These are phyloP conservation scores for Mycena floridula DNA, from an alignment of 768 basidiomycete species.

Conservation along the genomic window DNA sequence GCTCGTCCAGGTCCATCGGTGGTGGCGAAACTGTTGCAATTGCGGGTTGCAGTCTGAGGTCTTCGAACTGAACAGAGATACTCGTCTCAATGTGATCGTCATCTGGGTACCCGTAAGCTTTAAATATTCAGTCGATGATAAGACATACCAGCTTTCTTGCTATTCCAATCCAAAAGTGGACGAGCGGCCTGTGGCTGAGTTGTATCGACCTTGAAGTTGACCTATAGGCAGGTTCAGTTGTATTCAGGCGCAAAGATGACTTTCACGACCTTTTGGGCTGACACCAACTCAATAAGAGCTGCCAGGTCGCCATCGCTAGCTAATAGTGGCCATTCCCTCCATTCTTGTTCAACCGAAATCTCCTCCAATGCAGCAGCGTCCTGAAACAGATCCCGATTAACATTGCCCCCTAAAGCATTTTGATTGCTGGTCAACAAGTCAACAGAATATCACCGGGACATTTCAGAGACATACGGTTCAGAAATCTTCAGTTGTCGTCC, in stretches of 20 bases:
- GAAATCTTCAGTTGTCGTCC: constrained; percentile 76
- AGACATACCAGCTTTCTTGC: constrained; percentile 75
- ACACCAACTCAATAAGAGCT: constrained; percentile 73
- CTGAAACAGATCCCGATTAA: constrained; percentile 59
- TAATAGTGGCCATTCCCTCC: constrained; percentile 75
- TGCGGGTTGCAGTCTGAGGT: constrained; percentile 7
- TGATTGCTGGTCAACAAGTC: constrained; percentile 47
- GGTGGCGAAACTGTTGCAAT: constrained; percentile 8
- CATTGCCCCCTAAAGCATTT: constrained; percentile 58
- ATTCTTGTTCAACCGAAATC: constrained; percentile 42
- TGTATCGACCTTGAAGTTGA: constrained; percentile 69
- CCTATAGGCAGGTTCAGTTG: too few relatives aligned
- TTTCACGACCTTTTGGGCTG: constrained; percentile 75
- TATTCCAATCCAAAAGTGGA: constrained; percentile 69
- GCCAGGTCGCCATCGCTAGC: constrained; percentile 80
- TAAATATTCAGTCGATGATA: background rate
- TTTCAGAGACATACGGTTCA: constrained; percentile 59
- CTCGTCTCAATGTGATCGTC: constrained; percentile 80
- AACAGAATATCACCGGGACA: background rate
- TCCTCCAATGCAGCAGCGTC: constrained; percentile 67
- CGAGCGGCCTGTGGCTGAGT: constrained; percentile 51
- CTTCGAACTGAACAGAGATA: constrained; percentile 41
- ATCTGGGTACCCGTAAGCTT: constrained; percentile 52
- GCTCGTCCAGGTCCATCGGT: constrained; percentile 11
- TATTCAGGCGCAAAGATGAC: too few relatives aligned